phyloP scores from a whole-genome alignment of 192 early-diverging fungal genomes.

The Mortierella hygrophila region DNA sequence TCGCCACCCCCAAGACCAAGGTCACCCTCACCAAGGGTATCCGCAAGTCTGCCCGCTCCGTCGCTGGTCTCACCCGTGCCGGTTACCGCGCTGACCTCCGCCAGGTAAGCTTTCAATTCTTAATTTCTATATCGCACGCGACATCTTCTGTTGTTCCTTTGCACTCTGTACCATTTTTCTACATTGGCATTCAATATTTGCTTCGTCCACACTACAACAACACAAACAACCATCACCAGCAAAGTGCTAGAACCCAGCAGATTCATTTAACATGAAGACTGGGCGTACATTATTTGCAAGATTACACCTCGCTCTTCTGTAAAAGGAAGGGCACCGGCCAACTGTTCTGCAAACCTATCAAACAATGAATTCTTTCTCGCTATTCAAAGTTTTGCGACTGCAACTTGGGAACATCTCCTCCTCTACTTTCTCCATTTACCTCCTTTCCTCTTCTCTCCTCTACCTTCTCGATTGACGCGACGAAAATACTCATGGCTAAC shows the following conservation, averaged over 20 bases:
- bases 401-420: slow-evolving; percentile 45
- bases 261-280: slow-evolving; percentile 56
- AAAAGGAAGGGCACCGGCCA: slow-evolving; percentile 1
- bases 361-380: slow-evolving; percentile 34
- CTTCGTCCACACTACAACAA: not conserved
- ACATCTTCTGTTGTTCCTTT: slow-evolving; percentile 7
- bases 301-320: slow-evolving; percentile 20
- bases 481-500: not conserved
- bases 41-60: slow-evolving; percentile 73
- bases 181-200: not conserved
- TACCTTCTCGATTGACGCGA: not conserved
- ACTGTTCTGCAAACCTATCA: slow-evolving; percentile 32
- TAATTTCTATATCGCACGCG: not conserved
- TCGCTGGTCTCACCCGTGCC: slow-evolving; percentile 68
- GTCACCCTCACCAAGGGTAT: slow-evolving; percentile 70
- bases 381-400: slow-evolving; percentile 58
- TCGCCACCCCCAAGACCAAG: slow-evolving; percentile 72
- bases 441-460: not conserved
- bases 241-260: slow-evolving; percentile 63
- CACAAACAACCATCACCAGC: slow-evolving; percentile 11
- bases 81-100: slow-evolving; percentile 82
- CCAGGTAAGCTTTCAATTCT: slow-evolving; percentile 55
- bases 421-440: not conserved
- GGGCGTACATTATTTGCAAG: slow-evolving; percentile 61
- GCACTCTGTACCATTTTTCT: not conserved